These are phyloP conservation scores for Hypsizygus marmoreus DNA, from an alignment of 768 basidiomycete species.

Conservation along the genomic window DNA sequence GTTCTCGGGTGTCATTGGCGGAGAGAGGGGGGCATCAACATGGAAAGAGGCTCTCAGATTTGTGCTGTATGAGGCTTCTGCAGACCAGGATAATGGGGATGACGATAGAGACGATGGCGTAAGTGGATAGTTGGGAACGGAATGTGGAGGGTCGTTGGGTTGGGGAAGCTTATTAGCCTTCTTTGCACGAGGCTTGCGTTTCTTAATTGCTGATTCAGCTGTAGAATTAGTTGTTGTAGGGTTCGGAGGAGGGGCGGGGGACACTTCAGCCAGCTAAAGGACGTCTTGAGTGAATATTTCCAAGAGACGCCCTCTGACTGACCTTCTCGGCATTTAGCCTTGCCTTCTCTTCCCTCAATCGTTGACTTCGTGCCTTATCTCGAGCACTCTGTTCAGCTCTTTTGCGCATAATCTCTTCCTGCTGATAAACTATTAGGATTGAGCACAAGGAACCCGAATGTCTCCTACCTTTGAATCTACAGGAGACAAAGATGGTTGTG, in stretches of 20 bases:
- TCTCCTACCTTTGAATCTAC: conserved; percentile 8
- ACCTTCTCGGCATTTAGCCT: conserved; percentile 10
- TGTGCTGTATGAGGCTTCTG: conserved; percentile 8
- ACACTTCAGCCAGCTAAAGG: neutral
- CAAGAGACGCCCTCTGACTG: neutral
- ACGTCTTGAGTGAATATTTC: neutral
- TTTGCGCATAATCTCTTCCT: conserved; percentile 24
- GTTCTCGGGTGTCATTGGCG: conserved; percentile 27
- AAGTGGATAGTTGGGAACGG: conserved; percentile 13
- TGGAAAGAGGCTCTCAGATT: neutral
- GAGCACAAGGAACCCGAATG: neutral
- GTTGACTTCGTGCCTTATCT: conserved; percentile 34
- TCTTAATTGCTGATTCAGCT: too few species aligned
- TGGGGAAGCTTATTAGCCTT: neutral
- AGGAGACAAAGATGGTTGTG: conserved; percentile 1
- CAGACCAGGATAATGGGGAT: conserved; percentile 16
- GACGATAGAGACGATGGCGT: conserved; percentile 23
- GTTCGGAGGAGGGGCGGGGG: neutral
- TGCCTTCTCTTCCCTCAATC: conserved; percentile 27
- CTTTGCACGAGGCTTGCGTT: neutral
- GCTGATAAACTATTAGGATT: conserved; percentile 9
- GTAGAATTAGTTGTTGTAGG: too few species aligned
- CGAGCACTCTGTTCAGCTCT: conserved; percentile 39
- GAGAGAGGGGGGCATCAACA: conserved; percentile 6
- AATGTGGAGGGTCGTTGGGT: neutral